Evolutionary conservation across 2,329 filamentous ascomycete genomes (phyloP), one percentile per base, ranked within the genome.

Genomic region (Epichloe typhina): DNA sequence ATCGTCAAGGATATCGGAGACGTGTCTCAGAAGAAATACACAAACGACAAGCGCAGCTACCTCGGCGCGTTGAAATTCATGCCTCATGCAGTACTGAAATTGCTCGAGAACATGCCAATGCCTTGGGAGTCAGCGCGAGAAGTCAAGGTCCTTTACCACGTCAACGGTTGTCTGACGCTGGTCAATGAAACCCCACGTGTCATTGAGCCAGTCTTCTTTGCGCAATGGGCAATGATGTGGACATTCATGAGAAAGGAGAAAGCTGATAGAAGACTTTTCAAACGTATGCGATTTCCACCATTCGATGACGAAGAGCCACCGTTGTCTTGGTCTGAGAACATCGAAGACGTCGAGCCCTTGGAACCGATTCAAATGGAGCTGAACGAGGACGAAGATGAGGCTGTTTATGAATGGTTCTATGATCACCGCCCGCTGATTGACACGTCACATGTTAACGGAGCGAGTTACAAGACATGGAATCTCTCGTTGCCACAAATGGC

Each of bases 161-260:
- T 97, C 61, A 98, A 98, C 62, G 93, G 93, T 33, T 98, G 94
- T 63, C 69, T 98, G 69, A 98, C 93, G 2, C 72, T 98, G 51
- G 94, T 98, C 61, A 98, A 98, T 66, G 93, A 98, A 72, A 88
- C 84, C 6, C 93, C 94, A 13, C 81, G 94, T 60, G 94, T 98
- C 50, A 97, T 98, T 61, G 93, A 97, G 65, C 93, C 93, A 0
- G 87, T 98, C 4, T 98, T 95, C 68, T 90, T 96, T 65, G 93
- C 93, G 52, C 93, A 98, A 67, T 98, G 93, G 93, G 93, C 93
- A 12, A 95, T 91, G 50, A 98, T 98, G 93, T 98, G 93, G 93
- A 84, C 95, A 26, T 88, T 86, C 43, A 98, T 98, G 93, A 83
- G 93, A 60, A 86, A 94, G 60, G 93, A 98, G 66, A 98, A 98